Evolutionary conservation across 2,329 filamentous ascomycete species (phyloP), one percentile per base, ranked within the genome.

Genomic region (Apiospora arundinis): DNA sequence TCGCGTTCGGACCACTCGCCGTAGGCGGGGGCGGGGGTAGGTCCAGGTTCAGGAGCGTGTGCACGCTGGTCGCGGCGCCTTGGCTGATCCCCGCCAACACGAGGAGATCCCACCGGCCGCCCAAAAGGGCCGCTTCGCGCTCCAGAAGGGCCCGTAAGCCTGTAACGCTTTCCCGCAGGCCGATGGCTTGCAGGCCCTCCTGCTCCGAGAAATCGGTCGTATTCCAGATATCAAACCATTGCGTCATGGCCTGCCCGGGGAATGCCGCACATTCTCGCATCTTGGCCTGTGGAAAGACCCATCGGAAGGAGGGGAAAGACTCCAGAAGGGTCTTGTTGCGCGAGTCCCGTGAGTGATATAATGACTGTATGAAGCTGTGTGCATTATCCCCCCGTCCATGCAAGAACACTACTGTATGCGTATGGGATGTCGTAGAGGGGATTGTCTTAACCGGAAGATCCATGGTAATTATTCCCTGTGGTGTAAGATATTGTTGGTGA

Each of bases 171-270:
- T 84, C 82, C 45, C 74, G 76, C 14, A 89, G 75, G 0, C 85
- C 85, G 0, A 77, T 73, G 0, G 76, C 76, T 74, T 87, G 85
- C 5, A 85, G 71, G 3, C 85, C 82, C 72, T 87, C 84, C 21
- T 78, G 75, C n/a, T 83, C 78, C 1, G 78, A 67, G 21, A 84
- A 83, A 70, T 85, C 77, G 23, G 78, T 74, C 0, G 83, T 78
- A 68, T 85, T 83, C 79, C 81, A 85, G 46, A 87, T 81, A 74
- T 89, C 86, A 75, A 88, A 89, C 87, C 86, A 89, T 74, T 87
- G 84, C 11, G 82, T 80, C 70, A 74, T 70, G 9, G 76, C 72
- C 37, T 80, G 76, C 67, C 75, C 74, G 46, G 73, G 65, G 67
- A 73, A 68, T 69, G 80, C 78, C 65, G 68, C 77, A 52, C 69